Percentiles rank a stretch among this genome's conserved stretches.
These are phyloP conservation scores for Colletotrichum brevisporum DNA, from an alignment of 2,329 filamentous ascomycete species.

Conservation along the genomic window DNA sequence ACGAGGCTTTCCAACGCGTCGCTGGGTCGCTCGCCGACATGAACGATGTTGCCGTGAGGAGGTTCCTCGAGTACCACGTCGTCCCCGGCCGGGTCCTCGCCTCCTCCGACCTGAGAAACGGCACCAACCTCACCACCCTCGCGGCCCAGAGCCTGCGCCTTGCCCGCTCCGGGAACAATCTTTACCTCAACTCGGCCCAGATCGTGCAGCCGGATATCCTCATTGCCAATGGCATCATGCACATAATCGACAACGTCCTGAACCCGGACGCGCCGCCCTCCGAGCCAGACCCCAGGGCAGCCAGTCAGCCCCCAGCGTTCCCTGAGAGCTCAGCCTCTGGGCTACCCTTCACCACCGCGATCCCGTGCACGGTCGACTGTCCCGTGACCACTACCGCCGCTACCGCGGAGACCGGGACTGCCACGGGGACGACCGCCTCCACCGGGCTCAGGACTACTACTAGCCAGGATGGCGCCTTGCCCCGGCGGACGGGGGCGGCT, in stretches of 20 bases:
- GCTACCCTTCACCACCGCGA: constrained; percentile 56
- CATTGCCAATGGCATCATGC: constrained; percentile 70
- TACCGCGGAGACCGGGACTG: constrained; percentile 37
- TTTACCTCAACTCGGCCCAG: constrained; percentile 67
- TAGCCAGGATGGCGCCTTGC: constrained; percentile 24
- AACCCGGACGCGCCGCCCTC: constrained; percentile 56
- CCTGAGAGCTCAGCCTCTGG: constrained; percentile 41
- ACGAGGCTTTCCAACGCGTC: constrained; percentile 65
- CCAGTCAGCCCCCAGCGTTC: constrained; percentile 53
- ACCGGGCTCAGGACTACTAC: constrained; percentile 47
- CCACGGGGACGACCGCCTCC: constrained; percentile 42
- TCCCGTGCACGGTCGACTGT: constrained; percentile 59
- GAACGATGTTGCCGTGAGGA: constrained; percentile 54
- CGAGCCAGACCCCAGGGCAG: constrained; percentile 53
- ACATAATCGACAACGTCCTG: constrained; percentile 69
- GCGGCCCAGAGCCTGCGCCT: constrained; percentile 58
- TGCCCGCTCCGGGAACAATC: constrained; percentile 58
- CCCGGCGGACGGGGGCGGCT: constrained; percentile 20
- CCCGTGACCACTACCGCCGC: constrained; percentile 49
- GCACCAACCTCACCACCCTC: constrained; percentile 52
- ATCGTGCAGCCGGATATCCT: constrained; percentile 68
- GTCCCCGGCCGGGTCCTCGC: constrained; percentile 68
- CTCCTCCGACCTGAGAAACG: constrained; percentile 54
- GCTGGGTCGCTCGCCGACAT: constrained; percentile 58
- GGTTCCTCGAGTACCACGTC: constrained; percentile 70